phyloP scores from a whole-genome alignment of 2,329 filamentous ascomycete species.

The Colletotrichum chrysophilum region DNA sequence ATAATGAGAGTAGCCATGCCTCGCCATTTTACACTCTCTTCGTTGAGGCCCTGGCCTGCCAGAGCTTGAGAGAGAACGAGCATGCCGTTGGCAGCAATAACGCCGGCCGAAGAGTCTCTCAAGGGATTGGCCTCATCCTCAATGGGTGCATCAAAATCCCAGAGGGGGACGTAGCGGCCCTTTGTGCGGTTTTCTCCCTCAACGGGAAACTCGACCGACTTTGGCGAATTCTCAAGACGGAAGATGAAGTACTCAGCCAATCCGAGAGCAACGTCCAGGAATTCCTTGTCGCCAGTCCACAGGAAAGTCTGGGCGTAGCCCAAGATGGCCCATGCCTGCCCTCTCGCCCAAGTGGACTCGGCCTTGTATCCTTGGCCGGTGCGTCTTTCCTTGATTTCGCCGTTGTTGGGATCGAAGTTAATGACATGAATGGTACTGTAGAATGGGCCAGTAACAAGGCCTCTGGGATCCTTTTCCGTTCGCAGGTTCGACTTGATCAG shows the following conservation, averaged over 20 bases:
- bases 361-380: conserved; percentile 54
- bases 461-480: conserved; percentile 29
- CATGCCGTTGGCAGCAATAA: conserved; percentile 47
- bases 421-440: conserved; percentile 52
- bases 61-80: conserved; percentile 41
- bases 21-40: conserved; percentile 27
- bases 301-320: conserved; percentile 54
- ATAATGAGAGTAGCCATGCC: conserved; percentile 33
- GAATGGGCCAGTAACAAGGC: conserved; percentile 1
- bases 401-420: conserved; percentile 50
- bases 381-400: conserved; percentile 45
- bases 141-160: conserved; percentile 56
- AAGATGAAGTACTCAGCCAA: conserved; percentile 55
- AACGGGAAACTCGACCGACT: conserved; percentile 32
- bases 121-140: conserved; percentile 30
- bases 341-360: conserved; percentile 54
- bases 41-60: conserved; percentile 8
- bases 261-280: conserved; percentile 48
- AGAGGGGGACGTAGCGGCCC: conserved; percentile 34
- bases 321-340: conserved; percentile 57
- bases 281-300: conserved; percentile 50
- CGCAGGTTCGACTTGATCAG: conserved; percentile 46
- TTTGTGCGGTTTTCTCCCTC: conserved; percentile 4
- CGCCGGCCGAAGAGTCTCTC: conserved; percentile 41
- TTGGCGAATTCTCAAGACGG: conserved; percentile 39